Evolutionary conservation across 192 early-diverging fungal species (phyloP), one percentile per base, ranked within the genome.

Genomic region (Podila epigama): DNA sequence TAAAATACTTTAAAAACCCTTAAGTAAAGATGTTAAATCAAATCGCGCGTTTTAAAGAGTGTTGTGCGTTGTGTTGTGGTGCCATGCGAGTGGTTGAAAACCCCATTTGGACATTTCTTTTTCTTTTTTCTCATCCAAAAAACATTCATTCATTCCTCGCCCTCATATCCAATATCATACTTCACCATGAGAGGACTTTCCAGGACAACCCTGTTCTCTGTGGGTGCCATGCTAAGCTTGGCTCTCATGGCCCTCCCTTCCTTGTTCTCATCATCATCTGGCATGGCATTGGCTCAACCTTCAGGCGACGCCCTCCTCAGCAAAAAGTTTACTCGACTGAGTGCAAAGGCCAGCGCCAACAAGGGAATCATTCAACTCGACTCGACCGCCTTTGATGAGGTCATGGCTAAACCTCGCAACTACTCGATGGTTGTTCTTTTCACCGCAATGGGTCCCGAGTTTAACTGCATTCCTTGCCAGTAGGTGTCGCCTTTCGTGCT

Each of bases 381-480:
- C 73, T 82, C 86, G 20, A 56, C 71, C 22, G 71, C 81, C 29
- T 94, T 89, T 64, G 79, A 82, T 5, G 68, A 89, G 18, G 75
- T 83, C 22, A 84, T 88, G 9, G 82, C 87, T 35, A 81, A 67
- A 51, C 92, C 90, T 13, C 63, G 93, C 11, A 89, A 92, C 79
- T 94, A 90, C 69, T 87, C 88, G 22, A 48, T 92, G 31, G 82
- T 89, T 51, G 79, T 91, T 16, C 65, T 91, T 25, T 73, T 94
- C 32, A 93, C 93, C 29, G 90, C 93, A 8, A 59, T 89, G 15
- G 82, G 82, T 11, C 65, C 82, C 4, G 82, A 87, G 58, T 86
- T 89, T 70, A 71, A 87, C 25, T 94, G 93, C 66, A 61, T 58
- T n/a, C 91, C 91, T 22, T 94, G 93, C 86, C 86, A 79, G 93